These are phyloP conservation scores for Penicillium sclerotiorum DNA, from an alignment of 2,329 filamentous ascomycete species.

Conservation along the genomic window DNA sequence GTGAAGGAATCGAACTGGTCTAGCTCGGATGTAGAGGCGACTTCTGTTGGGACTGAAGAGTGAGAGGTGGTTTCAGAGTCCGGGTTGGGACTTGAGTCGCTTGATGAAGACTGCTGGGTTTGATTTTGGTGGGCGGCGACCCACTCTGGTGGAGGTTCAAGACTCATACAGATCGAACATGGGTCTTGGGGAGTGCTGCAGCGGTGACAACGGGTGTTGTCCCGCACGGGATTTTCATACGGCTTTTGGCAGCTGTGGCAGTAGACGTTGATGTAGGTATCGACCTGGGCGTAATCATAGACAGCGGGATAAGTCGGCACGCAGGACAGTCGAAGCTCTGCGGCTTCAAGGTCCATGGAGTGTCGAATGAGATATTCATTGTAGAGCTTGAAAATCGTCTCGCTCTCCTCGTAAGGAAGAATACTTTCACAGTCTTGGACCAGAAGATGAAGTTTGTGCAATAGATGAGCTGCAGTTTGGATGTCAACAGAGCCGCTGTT, in stretches of 20 bases:
- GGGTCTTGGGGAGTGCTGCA: constrained; percentile 47
- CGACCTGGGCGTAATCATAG: constrained; percentile 59
- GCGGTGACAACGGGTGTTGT: constrained; percentile 55
- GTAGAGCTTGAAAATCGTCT: constrained; percentile 59
- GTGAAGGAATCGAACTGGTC: constrained; percentile 30
- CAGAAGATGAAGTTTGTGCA: constrained; percentile 44
- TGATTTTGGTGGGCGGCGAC: constrained; percentile 27
- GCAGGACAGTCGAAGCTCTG: constrained; percentile 58
- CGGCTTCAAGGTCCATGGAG: constrained; percentile 52
- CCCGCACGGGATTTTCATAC: constrained; percentile 53
- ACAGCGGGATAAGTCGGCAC: constrained; percentile 59
- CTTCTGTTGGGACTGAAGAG: constrained; percentile 42
- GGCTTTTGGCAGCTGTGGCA: constrained; percentile 61
- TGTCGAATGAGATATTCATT: constrained; percentile 57
- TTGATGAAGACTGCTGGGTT: constrained; percentile 11
- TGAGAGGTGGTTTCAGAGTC: constrained; percentile 34
- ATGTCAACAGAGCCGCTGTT: constrained; percentile 40
- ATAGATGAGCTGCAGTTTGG: constrained; percentile 45
- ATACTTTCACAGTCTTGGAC: constrained; percentile 42
- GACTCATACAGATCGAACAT: constrained; percentile 46
- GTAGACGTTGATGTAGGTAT: constrained; percentile 57
- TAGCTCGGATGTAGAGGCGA: constrained; percentile 27
- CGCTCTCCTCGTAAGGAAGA: constrained; percentile 51
- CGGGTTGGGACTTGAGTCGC: constrained; percentile 14
- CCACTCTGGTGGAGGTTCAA: constrained; percentile 46